Conservation (phyloP, 2,329 filamentous ascomycete species). For the Paecilomyces sp. region DNA sequence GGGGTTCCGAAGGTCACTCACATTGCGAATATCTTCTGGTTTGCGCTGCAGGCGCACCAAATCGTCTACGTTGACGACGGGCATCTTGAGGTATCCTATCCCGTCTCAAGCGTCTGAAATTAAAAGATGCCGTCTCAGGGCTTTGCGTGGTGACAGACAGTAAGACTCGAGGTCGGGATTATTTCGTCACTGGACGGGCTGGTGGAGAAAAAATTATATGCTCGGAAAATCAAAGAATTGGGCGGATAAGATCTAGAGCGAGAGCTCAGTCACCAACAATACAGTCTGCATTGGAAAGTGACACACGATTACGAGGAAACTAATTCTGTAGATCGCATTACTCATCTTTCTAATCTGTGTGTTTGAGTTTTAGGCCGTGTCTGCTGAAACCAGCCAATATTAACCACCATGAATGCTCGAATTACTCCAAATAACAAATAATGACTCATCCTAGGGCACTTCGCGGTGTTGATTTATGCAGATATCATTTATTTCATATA, state of each 20-base stretch:
- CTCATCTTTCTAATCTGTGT: neutral
- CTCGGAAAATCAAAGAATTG: neutral
- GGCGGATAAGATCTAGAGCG: neutral
- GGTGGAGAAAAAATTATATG: constrained; percentile 1
- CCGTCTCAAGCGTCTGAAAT: constrained; percentile 6
- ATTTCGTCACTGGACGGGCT: neutral
- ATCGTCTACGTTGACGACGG: constrained; percentile 83
- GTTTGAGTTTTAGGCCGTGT: neutral
- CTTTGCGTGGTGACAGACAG: neutral
- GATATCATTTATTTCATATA: neutral
- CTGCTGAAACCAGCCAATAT: neutral
- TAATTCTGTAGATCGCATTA: neutral
- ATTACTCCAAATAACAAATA: neutral
- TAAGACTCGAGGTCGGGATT: neutral
- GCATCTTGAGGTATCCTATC: constrained; percentile 55
- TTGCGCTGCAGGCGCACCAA: constrained; percentile 83
- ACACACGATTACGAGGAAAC: neutral
- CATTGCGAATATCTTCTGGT: constrained; percentile 86
- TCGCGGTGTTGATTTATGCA: neutral
- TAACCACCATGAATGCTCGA: neutral
- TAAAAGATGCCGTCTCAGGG: neutral
- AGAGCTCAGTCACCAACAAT: neutral
- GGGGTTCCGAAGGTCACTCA: constrained; percentile 38
- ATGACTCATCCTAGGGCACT: neutral
- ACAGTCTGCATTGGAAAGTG: neutral